These are phyloP conservation scores for Lodderomyces orthopsilosis DNA, from an alignment of 1,139 yeast species.

Conservation along the genomic window DNA sequence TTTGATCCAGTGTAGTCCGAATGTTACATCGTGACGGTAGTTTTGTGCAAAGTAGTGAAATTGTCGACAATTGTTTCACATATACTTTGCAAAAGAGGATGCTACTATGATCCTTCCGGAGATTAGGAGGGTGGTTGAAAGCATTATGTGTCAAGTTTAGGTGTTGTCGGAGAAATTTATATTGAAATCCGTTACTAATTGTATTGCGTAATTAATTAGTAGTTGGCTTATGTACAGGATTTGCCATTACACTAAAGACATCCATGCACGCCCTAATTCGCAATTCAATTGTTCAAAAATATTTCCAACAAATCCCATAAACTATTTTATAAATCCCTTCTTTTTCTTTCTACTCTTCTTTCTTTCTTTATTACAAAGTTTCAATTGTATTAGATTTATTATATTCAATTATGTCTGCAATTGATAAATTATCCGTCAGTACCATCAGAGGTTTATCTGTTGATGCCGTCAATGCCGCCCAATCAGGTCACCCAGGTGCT, in stretches of 20 bases:
- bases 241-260: no score
- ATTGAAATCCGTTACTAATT: background rate
- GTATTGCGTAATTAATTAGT: background rate
- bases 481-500: slow-evolving; percentile 99
- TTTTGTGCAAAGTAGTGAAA: background rate
- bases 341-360: slow-evolving; percentile 5
- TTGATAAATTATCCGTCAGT: slow-evolving; percentile 76
- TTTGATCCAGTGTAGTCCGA: background rate
- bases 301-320: no score
- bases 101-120: no score
- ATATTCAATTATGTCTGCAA: slow-evolving; percentile 26
- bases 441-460: slow-evolving; percentile 90
- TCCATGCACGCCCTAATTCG: no score
- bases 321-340: no score
- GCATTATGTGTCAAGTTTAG: no score
- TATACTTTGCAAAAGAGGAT: no score
- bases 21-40: background rate
- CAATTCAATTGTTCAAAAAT: no score
- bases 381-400: slow-evolving; percentile 1
- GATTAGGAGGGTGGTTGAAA: no score
- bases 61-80: background rate
- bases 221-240: background rate
- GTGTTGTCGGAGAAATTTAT: no score
- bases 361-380: background rate
- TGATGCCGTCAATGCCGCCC: slow-evolving; percentile 85